Evolutionary conservation across 805 yeast genomes (phyloP).

Genomic region (Teunomyces panamensis): DNA sequence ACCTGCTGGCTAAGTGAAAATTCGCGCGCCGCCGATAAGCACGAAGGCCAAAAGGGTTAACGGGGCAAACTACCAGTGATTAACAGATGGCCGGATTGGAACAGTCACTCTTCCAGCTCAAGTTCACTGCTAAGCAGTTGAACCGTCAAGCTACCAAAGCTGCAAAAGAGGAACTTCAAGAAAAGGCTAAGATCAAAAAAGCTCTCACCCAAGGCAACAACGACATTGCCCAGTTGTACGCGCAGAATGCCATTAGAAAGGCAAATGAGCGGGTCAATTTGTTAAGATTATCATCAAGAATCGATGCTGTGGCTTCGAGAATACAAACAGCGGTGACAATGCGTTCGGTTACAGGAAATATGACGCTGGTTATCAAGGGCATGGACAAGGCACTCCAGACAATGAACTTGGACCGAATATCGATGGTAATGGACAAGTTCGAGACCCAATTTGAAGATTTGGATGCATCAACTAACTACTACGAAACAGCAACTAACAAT

Average conservation of each 20-base stretch:
- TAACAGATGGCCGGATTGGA: slow-evolving; percentile 25
- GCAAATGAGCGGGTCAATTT: slow-evolving; percentile 81
- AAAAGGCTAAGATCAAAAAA: slow-evolving; percentile 85
- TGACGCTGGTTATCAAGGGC: slow-evolving; percentile 89
- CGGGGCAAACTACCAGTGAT: not conserved
- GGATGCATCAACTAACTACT: slow-evolving; percentile 90
- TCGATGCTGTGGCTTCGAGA: slow-evolving; percentile 93
- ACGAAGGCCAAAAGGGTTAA: not conserved
- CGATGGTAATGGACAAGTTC: slow-evolving; percentile 95
- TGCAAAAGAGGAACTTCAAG: slow-evolving; percentile 83
- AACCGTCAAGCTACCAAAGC: slow-evolving; percentile 88
- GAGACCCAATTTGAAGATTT: slow-evolving; percentile 94
- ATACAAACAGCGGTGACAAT: slow-evolving; percentile 98
- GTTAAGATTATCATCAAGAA: slow-evolving; percentile 77
- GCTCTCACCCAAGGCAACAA: slow-evolving; percentile 81
- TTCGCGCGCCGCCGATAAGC: not conserved
- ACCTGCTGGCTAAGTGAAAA: not conserved
- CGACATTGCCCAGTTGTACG: slow-evolving; percentile 91
- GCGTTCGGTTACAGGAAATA: slow-evolving; percentile 91
- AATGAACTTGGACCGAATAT: slow-evolving; percentile 91
- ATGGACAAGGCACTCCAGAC: slow-evolving; percentile 96
- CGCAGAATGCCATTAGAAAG: slow-evolving; percentile 93
- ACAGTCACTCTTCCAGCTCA: slow-evolving; percentile 27
- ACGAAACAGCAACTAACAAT: slow-evolving; percentile 84
- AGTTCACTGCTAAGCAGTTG: slow-evolving; percentile 90